Base-by-base conservation (phyloP, 2,329 filamentous ascomycete species). In the Fusarium musae region DNA sequence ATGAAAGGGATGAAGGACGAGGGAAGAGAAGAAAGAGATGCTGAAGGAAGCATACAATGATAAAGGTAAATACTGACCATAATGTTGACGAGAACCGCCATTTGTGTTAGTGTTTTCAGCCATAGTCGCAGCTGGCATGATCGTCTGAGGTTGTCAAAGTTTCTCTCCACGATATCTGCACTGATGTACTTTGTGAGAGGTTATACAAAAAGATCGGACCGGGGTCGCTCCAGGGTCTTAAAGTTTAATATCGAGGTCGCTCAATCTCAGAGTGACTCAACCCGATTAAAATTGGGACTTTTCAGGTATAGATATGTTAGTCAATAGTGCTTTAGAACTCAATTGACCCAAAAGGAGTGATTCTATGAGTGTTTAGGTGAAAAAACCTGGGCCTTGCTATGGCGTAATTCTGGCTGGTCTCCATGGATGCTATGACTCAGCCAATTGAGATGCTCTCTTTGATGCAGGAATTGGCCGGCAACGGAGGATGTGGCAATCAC, bases 1-100 rank as follows among this genome's bases (percentile, higher is more conserved):
- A 47, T 52, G 37, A 49, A 23, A 19, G 46, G 34, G 15, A 40
- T 30, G 30, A 30, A 57, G 23, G 26, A 32, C 11, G 26, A 36
- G 7, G n/a, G 42, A 60, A 9, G 43, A 26, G 34, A 59, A 13
- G 30, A 17, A 26, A 17, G 28, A 16, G n/a, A 43, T 16, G 32
- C 19, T n/a, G 34, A 32, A 19, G 17, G 46, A 26, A 40, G 34
- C 23, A 49, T 42, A 15, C 13, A 23, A 49, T 28, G 30, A 57
- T 44, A n/a, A 58, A 36, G 52, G 37, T 50, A 49, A 70, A 68
- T 75, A 78, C 77, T 80, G 78, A 82, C 80, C 79, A 63, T 81
- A 82, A 66, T 74, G 75, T 53, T 59, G 72, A 16, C 59, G 74
- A 54, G 66, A 52, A 34, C 39, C 64, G 46, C 71, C 72, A 58